phyloP scores from a whole-genome alignment of 2,329 filamentous ascomycete species.

The Ascochyta clinopodiicola region DNA sequence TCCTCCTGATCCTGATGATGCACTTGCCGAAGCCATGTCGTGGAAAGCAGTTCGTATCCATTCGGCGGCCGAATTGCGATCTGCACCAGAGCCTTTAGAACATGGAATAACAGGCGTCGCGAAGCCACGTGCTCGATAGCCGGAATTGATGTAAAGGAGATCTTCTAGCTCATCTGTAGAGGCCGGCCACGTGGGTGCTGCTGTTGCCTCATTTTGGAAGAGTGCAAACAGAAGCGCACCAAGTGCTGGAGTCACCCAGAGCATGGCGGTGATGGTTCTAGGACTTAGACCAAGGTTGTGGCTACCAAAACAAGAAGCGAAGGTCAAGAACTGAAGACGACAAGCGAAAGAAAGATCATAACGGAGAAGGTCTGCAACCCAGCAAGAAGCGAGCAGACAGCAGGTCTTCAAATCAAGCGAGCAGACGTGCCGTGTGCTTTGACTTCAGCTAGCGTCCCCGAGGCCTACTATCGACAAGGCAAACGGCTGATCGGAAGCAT shows the following conservation, averaged over 20 bases:
- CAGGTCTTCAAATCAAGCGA: slow-evolving; percentile 3
- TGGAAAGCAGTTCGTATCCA: slow-evolving; percentile 69
- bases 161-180: slow-evolving; percentile 68
- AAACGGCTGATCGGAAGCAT: slow-evolving; percentile 1
- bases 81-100: slow-evolving; percentile 51
- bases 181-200: slow-evolving; percentile 67
- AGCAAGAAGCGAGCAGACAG: not conserved
- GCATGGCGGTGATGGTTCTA: not conserved
- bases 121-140: slow-evolving; percentile 63
- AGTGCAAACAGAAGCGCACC: slow-evolving; percentile 15
- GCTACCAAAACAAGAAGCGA: not conserved
- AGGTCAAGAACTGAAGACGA: not conserved
- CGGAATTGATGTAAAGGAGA: slow-evolving; percentile 66
- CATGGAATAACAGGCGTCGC: slow-evolving; percentile 65
- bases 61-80: slow-evolving; percentile 65
- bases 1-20: slow-evolving; percentile 58
- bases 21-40: slow-evolving; percentile 65
- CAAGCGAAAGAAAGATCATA: not conserved
- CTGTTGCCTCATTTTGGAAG: slow-evolving; percentile 26
- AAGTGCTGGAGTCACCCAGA: slow-evolving; percentile 5
- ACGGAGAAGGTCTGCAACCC: not conserved
- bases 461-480: not conserved
- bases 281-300: not conserved
- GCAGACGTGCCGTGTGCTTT: not conserved
- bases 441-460: not conserved